Base-by-base conservation (phyloP, 306 rosid genomes). In the Fragaria ananassa region DNA sequence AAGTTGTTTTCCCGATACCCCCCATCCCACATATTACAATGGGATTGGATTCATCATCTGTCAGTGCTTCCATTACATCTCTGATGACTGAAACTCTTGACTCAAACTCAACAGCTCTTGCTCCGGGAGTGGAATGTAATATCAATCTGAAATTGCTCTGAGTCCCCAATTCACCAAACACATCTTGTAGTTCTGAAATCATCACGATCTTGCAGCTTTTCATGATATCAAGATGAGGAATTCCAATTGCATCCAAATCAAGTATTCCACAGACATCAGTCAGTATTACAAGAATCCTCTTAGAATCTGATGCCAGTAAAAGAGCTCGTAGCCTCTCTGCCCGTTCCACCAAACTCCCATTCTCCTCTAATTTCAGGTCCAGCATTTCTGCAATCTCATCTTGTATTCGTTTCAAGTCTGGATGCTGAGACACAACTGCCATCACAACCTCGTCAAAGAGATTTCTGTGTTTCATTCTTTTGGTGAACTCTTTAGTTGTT, bases 231-330 rank as follows among this genome's bases (percentile, higher is more conserved):
- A 23, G 17, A 3, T 3, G 18, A 35, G 73, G 62, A 62, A 78
- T 71, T 71, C 82, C 73, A 2, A 78, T 63, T n/a, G 29, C 65
- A 13, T 50, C 19, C 4, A 71, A 19, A 63, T 71, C 77, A 63
- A 51, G 67, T 53, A 3, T 6, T 14, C 13, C 1, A 56, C 58
- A n/a, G 4, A 78, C 42, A 63, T 71, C 46, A 8, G 41, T 63
- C 5, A 78, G 31, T 18, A 78, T 42, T 10, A 78, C 18, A 25
- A 78, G 77, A 18, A 25, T 5, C 42, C 70, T 61, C 21, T 19
- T 49, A 13, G 70, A 44, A 5, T 23, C 61, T 4, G 37, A 0
- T 6, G 69, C 37, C 41, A 5, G 2, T 10, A 54, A 34, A 4
- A 61, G 12, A 51, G 1, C 13, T 0, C 5, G 4, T 3, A 78